Evolutionary conservation across 768 basidiomycete genomes (phyloP), one percentile per base, ranked within the genome.

Genomic region (Agrocybe praecox): DNA sequence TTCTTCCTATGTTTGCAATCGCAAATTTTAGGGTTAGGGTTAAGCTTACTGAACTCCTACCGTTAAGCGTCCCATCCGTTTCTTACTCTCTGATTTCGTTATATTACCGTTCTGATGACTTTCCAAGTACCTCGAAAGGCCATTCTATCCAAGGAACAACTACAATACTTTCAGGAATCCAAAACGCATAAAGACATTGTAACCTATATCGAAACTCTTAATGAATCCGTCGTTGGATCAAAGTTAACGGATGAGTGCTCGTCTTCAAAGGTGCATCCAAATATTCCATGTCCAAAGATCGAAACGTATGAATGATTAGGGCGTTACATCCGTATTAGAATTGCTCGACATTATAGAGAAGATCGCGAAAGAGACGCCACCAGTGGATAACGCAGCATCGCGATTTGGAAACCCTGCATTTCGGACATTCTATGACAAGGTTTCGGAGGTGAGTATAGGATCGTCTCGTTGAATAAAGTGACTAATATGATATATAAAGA

Each of bases 391-490:
- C 69, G 80, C 87, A 49, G 88, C 88, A 3, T 98, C 96, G 40
- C 80, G 96, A 26, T 99, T 99, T 66, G 96, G 97, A 1, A 99
- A 99, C 72, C 97, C 97, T 4, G 97, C 97, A 0, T 99, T 99
- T 72, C 79, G 90, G 64, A 85, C 84, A 0, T 97, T 98, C 68
- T 93, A 95, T 63, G 96, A 98, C 74, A 83, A 84, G 64, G 78
- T 98, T 7, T 65, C 76, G 17, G 80, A 89, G 74, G 95, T 89
- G 69, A 59, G 59, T 24, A 24, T 6, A 34, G 42, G 19, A 57
- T 50, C 40, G 40, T 53, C 33, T 21, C 43, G 1, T 18, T 17
- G 10, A 23, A 45, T 24, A n/a, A n/a, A 19, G 18, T 57, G 14
- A 53, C 19, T 50, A 44, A 61, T 11, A 43, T 34, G 46, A 53